Evolutionary conservation across 1,284 basidiomycete genomes (phyloP).

Genomic region (Trichosporon sp.): DNA sequence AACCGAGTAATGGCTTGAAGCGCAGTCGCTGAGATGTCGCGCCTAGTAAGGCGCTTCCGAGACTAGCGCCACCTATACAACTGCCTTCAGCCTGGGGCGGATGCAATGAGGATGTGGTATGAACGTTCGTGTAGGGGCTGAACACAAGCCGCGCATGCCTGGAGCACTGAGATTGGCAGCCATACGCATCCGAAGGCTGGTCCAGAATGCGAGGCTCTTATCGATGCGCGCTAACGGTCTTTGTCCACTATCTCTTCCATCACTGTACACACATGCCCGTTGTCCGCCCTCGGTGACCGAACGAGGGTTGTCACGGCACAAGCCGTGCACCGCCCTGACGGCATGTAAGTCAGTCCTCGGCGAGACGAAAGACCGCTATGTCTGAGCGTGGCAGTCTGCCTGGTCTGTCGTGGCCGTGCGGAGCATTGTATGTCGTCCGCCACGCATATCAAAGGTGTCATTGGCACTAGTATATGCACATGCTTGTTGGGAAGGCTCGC

Average conservation of each 20-base stretch:
- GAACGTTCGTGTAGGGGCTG: background rate
- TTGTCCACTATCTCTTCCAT: background rate
- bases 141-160: background rate
- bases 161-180: background rate
- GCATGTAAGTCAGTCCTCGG: background rate
- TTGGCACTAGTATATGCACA: background rate
- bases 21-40: too few relatives aligned
- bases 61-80: background rate
- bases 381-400: background rate
- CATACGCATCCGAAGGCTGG: background rate
- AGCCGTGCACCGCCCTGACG: background rate
- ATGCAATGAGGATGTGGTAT: background rate
- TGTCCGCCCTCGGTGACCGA: background rate
- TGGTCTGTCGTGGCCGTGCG: background rate
- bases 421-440: background rate
- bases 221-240: background rate
- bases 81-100: background rate
- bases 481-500: background rate
- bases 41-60: too few relatives aligned
- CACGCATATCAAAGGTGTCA: background rate
- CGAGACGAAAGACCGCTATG: background rate
- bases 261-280: background rate
- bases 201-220: background rate
- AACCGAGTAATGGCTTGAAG: background rate
- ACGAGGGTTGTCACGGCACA: background rate